Conservation (phyloP, 2,329 filamentous ascomycete species). For the Exophiala calicioides region DNA sequence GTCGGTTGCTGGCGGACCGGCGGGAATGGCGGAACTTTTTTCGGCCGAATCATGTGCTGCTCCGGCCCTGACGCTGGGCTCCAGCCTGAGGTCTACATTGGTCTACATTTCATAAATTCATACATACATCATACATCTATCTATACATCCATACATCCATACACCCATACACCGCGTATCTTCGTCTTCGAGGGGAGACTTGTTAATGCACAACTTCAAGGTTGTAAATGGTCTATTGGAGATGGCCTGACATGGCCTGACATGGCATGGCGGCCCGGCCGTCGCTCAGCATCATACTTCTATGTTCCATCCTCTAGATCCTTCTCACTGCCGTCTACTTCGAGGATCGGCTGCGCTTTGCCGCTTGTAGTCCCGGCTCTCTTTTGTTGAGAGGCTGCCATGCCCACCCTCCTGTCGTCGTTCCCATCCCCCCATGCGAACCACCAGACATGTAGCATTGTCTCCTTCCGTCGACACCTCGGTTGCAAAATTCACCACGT, state of each 20-base stretch:
- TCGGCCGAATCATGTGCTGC: constrained; percentile 1
- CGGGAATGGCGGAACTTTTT: constrained; percentile 3
- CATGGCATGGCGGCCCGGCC: neutral
- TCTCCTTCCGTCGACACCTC: constrained; percentile 71
- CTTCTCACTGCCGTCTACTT: constrained; percentile 56
- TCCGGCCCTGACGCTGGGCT: neutral
- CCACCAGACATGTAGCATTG: constrained; percentile 65
- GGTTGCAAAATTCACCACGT: constrained; percentile 82
- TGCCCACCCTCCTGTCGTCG: constrained; percentile 73
- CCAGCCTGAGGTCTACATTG: too few species aligned
- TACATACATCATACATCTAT: neutral
- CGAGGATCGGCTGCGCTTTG: constrained; percentile 81
- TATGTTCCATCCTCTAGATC: neutral
- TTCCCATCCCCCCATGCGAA: constrained; percentile 66
- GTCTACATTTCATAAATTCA: too few species aligned
- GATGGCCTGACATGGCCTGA: neutral
- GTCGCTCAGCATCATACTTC: neutral
- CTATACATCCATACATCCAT: neutral
- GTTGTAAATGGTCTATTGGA: too few species aligned
- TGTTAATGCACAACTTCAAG: too few species aligned
- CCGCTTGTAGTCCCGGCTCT: constrained; percentile 80
- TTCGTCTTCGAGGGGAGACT: too few species aligned
- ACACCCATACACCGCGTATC: too few species aligned
- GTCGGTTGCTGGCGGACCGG: too few species aligned
- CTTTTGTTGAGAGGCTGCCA: constrained; percentile 87